Base-by-base conservation (phyloP, 139 green algal species). In the Haematococcus sp. region DNA sequence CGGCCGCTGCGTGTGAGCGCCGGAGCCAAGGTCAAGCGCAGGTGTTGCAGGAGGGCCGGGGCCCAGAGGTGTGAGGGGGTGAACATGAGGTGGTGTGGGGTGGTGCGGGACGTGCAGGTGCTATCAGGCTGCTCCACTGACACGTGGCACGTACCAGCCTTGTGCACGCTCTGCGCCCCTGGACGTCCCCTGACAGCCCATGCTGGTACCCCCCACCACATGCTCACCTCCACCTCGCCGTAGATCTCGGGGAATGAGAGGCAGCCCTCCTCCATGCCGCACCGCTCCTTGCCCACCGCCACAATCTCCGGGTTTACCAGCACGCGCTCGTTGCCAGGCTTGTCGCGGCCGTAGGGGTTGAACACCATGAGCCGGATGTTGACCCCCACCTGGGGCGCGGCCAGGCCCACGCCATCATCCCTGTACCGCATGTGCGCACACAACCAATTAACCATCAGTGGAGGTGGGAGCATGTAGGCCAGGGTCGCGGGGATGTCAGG, bases 361-460 rank as follows among this genome's bases (percentile, higher is more conserved):
- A 97, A 98, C 51, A 99, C 95, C 96, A 99, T 98, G 25, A 99
- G 79, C 43, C 88, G 89, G 22, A 98, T 78, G 81, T 99, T 99
- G 28, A 98, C 92, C 13, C 96, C 96, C 7, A 99, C 95, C 76
- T 97, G 90, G 20, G 96, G 96, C 2, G 96, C 96, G 4, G 96
- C 94, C 54, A 99, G 83, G 0, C 96, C 96, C 16, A 98, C 93
- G n/a, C 96, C 96, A 61, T 97, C 94, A 49, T 97, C 94, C 72
- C 92, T 98, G 88, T 59, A 32, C 63, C 52, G 19, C 32, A 85
- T 32, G 49, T 13, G 63, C 19, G 34, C 33, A 31, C 22, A 30
- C 7, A 11, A 30, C 9, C 35, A 33, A 15, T 52, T 32, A 5
- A 54, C 22, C 20, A 4, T n/a, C 28, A n/a, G n/a, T n/a, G n/a